Base-by-base conservation (phyloP, 2,329 filamentous ascomycete genomes). In the Cytospora paraplurivora region DNA sequence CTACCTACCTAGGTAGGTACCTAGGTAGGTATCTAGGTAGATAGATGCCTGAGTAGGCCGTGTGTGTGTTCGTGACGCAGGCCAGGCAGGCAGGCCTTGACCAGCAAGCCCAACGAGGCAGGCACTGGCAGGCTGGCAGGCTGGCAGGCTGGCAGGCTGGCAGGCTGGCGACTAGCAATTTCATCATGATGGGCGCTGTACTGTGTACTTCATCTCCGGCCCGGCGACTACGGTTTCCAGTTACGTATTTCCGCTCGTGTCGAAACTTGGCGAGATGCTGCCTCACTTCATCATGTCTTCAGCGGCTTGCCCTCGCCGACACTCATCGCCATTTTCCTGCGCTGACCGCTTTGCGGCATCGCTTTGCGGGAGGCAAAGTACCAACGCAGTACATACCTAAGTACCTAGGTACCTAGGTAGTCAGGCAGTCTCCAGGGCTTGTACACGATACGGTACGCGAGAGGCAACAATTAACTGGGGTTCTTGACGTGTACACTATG, bases 121-220 rank as follows among this genome's bases (percentile, higher is more conserved):
- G 27, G 27, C 27, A 27, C 27, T 27, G 27, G 27, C 27, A 27
- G 27, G 27, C 27, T 3, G 27, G 27, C 27, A 3, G 27, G 27
- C 27, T 3, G 27, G 27, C 27, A 27, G 27, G 27, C 27, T 27
- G 27, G 27, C 27, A 27, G 27, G 27, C 52, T 37, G 34, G 41
- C 59, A 61, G 59, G 59, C 52, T 61, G 53, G 51, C 51, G 51
- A 33, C 41, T 51, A 55, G 51, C 38, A 55, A 61, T 61, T 49
- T 38, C 33, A 61, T 50, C 59, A 55, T 55, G 32, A 55, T 55
- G 32, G 51, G 38, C 59, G 51, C 55, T 35, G n/a, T 55, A 44
- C 44, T 38, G 50, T 35, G n/a, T 55, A 44, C 44, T 38, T 55
- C 59, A 61, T 55, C 51, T 55, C 59, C 59, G 10, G 44, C 19